Base-by-base conservation (phyloP, 345 rosid genomes). In the Kernera saxatilis region DNA sequence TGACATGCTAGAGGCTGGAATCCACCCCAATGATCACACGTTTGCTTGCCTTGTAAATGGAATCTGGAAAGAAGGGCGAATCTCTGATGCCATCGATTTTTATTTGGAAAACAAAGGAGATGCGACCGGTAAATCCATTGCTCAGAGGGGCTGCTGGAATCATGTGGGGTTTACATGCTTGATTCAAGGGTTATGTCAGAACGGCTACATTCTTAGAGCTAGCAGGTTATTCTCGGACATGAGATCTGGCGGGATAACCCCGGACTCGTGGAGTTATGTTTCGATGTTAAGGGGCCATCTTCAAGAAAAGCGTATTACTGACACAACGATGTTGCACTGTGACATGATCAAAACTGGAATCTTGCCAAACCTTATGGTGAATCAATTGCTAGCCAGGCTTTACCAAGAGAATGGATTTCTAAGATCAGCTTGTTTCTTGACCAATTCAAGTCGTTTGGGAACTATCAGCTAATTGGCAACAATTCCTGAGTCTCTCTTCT, bases 291-390 rank as follows among this genome's bases (percentile, higher is more conserved):
- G 52, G 40, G 74, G 64, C 0, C 39, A 68, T 60, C 74, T 84
- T 35, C 79, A 58, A 48, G 89, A 74, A 67, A 84, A 78, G 77
- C 76, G 55, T 64, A 70, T 83, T 77, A 40, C 45, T 6, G 87
- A 83, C 69, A 74, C 83, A 40, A 79, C 81, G 89, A 75, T 84
- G 80, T 72, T 89, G 83, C 90, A 82, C 21, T 84, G 85, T 22
- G 96, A 89, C 68, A 82, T 84, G 83, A 78, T 84, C 70, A 85
- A 87, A 86, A 81, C 70, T 73, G 89, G 92, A 22, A 40, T 73
- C 8, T 11, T 89, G 79, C 88, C 88, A 12, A 82, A 82, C 65
- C 64, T 74, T 53, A 12, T 48, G 52, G 64, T 71, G 64, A 72
- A 81, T 74, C 53, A 58, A 30, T 56, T 82, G 48, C 39, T 89